Evolutionary conservation across 2,329 filamentous ascomycete species (phyloP), one percentile per base, ranked within the genome.

Genomic region (Colletotrichum shisoi): DNA sequence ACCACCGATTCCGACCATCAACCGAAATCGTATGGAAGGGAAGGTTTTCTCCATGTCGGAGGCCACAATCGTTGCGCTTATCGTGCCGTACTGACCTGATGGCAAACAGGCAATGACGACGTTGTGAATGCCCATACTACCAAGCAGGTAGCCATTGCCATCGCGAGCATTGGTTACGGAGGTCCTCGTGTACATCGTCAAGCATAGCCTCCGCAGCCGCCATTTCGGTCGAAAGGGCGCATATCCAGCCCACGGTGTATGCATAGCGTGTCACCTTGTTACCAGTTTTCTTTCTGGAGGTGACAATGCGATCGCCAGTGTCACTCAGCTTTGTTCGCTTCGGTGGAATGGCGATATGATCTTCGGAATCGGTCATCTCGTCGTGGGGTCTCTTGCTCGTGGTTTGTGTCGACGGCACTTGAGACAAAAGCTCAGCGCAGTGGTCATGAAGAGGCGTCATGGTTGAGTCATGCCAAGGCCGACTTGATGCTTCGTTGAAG

Each of bases 1-100:
- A 11, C 74, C 73, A 3, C 74, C 75, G 1, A 76, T 74, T 1
- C 75, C 74, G 7, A 76, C 74, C 54, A 75, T 71, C 7, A 73
- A 54, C 3, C 66, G 37, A 5, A 70, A 40, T 0, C 12, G 44
- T 3, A 71, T 60, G 0, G 24, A 58, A 1, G 64, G 58, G 11
- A 73, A 73, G 3, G 63, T 71, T 11, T 62, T 52, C 0, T 11
- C 40, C 62, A 73, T 65, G 19, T 73, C 67, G 12, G 54, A 70
- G 1, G 68, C 66, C 0, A 70, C 64, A 0, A 68, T 1, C 0
- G 64, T 57, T 0, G 68, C 64, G 0, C 9, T 51, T 2, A 17
- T 42, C 1, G 24, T 62, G 2, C 60, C 68, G 4, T 69, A 65
- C 5, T 57, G 45, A 0, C 67, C 59, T 0, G 71, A 64, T 0